Evolutionary conservation across 208 protist species (phyloP).

Genomic region (Trypanosoma mega): DNA sequence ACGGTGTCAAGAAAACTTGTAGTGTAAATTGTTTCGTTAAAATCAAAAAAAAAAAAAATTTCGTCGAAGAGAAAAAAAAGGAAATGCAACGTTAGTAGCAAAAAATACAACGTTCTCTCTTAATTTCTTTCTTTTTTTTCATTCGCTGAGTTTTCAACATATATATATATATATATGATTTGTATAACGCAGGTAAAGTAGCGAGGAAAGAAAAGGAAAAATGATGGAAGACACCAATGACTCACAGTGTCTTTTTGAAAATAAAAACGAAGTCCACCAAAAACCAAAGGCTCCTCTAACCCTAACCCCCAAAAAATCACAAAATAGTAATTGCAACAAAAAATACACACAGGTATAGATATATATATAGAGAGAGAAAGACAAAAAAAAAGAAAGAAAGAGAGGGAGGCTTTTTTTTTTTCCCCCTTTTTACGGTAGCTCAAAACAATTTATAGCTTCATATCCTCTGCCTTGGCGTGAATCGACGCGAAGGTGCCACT

Average conservation of each 20-base stretch:
- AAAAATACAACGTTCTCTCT: too few relatives aligned
- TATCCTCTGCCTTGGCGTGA: neutral
- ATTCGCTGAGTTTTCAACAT: neutral
- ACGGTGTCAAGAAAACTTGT: too few relatives aligned
- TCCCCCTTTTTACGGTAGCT: neutral
- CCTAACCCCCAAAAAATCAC: too few relatives aligned
- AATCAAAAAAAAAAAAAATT: too few relatives aligned
- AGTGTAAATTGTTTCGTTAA: too few relatives aligned
- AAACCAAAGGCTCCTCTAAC: too few relatives aligned
- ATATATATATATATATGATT: constrained; percentile 11
- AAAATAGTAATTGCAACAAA: too few relatives aligned
- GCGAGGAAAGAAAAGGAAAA: constrained; percentile 19
- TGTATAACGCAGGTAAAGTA: too few relatives aligned
- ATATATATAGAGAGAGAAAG: neutral
- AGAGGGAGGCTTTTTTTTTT: neutral
- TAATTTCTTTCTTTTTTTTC: constrained; percentile 10
- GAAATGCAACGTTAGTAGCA: too few relatives aligned
- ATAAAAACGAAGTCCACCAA: neutral
- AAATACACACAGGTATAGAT: constrained; percentile 6
- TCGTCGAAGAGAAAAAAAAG: too few relatives aligned
- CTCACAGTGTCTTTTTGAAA: too few relatives aligned
- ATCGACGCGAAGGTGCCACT: constrained; percentile 14
- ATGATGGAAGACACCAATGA: neutral
- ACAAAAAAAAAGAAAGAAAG: constrained; percentile 17
- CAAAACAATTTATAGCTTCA: neutral